phyloP scores from a whole-genome alignment of 2,329 filamentous ascomycete genomes.

The Penicillium sp. region DNA sequence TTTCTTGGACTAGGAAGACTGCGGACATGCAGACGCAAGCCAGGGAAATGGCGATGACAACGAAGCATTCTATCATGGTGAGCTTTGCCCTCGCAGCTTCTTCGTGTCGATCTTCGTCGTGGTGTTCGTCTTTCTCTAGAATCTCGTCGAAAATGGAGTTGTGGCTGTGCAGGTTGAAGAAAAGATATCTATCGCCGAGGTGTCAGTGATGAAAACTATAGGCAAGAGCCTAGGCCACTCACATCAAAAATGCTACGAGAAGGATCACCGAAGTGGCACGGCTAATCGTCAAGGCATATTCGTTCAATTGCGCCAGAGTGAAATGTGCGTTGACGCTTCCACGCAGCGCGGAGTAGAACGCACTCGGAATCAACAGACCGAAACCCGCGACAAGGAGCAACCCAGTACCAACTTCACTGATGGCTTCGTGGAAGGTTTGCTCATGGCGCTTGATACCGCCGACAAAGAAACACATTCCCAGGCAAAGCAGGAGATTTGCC shows the following conservation, averaged over 20 bases:
- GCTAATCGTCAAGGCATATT: slow-evolving; percentile 63
- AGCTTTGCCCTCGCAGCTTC: slow-evolving; percentile 65
- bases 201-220: slow-evolving; percentile 5
- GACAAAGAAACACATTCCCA: slow-evolving; percentile 76
- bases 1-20: slow-evolving; percentile 70
- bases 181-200: slow-evolving; percentile 48
- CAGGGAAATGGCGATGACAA: slow-evolving; percentile 64
- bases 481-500: slow-evolving; percentile 75
- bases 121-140: slow-evolving; percentile 67
- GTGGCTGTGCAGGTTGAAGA: slow-evolving; percentile 74
- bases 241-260: slow-evolving; percentile 65
- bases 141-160: slow-evolving; percentile 74
- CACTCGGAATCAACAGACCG: slow-evolving; percentile 43
- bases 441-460: slow-evolving; percentile 68
- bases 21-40: slow-evolving; percentile 71
- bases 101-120: slow-evolving; percentile 62
- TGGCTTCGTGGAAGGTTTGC: slow-evolving; percentile 68
- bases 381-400: slow-evolving; percentile 74
- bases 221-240: slow-evolving; percentile 24
- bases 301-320: slow-evolving; percentile 44
- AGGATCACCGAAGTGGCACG: slow-evolving; percentile 69
- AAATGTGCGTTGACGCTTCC: slow-evolving; percentile 39
- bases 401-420: slow-evolving; percentile 76
- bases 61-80: slow-evolving; percentile 68
- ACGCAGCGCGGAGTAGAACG: slow-evolving; percentile 47